Conservation (phyloP, 2,329 filamentous ascomycete species). For the Nothomitra cinnamomea region DNA sequence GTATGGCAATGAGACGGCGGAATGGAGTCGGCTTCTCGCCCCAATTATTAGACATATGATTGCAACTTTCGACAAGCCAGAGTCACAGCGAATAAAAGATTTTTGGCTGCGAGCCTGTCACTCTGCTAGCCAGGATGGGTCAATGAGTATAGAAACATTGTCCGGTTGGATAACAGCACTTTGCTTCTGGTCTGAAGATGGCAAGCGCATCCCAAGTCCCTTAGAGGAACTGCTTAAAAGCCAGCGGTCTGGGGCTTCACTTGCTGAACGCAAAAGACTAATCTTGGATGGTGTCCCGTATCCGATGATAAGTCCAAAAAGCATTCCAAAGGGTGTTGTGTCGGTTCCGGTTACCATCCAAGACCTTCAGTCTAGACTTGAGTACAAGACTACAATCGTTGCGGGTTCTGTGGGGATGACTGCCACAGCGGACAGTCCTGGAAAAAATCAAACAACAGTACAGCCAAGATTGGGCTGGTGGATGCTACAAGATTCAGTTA, state of each 20-base stretch:
- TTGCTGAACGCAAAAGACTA: background rate
- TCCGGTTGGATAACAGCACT: constrained; percentile 10
- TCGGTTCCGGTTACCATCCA: background rate
- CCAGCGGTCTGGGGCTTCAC: background rate
- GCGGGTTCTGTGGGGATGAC: background rate
- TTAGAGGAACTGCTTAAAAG: no score
- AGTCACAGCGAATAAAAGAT: background rate
- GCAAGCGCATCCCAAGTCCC: background rate
- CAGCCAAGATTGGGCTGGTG: no score
- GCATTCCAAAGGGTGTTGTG: background rate
- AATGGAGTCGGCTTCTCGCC: background rate
- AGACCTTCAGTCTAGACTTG: background rate
- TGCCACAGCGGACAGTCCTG: no score
- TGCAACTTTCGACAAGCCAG: background rate
- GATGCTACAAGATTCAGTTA: no score
- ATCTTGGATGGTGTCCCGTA: background rate
- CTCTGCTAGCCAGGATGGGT: constrained; percentile 4
- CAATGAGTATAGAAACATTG: constrained; percentile 4
- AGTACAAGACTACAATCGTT: background rate
- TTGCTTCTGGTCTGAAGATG: constrained; percentile 8
- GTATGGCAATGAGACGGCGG: constrained; percentile 6
- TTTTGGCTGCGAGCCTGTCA: background rate
- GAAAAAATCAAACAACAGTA: no score
- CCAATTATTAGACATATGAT: background rate
- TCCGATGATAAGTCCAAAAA: background rate